Base-by-base conservation (phyloP, 345 rosid species). In the Lenwebbia sp. region DNA sequence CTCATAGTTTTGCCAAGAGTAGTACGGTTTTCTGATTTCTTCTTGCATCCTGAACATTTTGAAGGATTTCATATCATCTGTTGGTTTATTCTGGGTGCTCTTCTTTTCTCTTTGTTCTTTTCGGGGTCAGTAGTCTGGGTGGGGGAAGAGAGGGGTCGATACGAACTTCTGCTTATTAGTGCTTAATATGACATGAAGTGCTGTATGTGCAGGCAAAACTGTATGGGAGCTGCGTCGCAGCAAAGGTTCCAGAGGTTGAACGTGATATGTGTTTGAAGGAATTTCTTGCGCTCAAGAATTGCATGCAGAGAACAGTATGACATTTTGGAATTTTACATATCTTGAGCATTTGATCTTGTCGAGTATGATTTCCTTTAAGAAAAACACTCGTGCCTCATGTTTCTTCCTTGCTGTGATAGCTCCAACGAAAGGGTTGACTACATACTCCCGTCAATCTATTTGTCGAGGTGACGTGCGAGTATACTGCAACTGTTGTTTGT, bases 261-360 rank as follows among this genome's bases (percentile, higher is more conserved):
- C 93, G 70, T 60, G 94, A 96, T 84, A 92, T 95, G 92, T 98
- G 99, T 88, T 88, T 94, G 93, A 96, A 96, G 92, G 94, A 98
- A 90, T 98, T 98, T 93, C 93, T 98, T 87, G 90, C 89, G 13
- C 87, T 96, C 37, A 95, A 92, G 89, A 94, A 82, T 85, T 98
- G 99, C 93, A 96, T 96, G 99, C 98, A 94, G 86, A 93, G 92
- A 89, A 92, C 92, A 94, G 99, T 98, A 96, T 86, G 62, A 54
- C 88, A 65, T 21, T 87, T 25, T 84, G 84, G 37, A 86, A 65
- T 55, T 10, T 37, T 51, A 33, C 22, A 30, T 83, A 83, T 47
- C 76, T 87, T 40, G 82, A 54, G 49, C 54, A 76, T 62, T 47
- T 50, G 57, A 23, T 56, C 60, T 52, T 19, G 41, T 44, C 84